A percentile compares a stretch with the other conserved stretches of the same genome.
phyloP scores from a whole-genome alignment of 192 early-diverging fungal species.

The Endogone sp. region DNA sequence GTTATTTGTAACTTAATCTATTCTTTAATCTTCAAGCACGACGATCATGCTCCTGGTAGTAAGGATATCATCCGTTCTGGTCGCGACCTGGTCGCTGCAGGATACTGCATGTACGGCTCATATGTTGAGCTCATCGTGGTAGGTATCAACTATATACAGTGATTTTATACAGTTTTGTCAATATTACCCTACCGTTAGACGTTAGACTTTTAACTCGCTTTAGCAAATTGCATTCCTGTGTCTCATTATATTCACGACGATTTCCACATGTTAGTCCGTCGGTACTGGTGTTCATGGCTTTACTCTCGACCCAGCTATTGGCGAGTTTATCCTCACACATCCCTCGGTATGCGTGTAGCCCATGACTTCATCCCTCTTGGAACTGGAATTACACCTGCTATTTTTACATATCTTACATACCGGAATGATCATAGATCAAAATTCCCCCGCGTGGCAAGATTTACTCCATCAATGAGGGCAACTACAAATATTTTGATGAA shows the following conservation, averaged over 20 bases:
- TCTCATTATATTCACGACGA: background rate
- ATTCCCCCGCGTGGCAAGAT: slow-evolving; percentile 86
- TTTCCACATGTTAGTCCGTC: slow-evolving; percentile 44
- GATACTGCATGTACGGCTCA: slow-evolving; percentile 98
- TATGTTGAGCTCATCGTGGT: slow-evolving; percentile 74
- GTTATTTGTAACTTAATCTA: background rate
- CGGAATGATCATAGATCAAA: slow-evolving; percentile 44
- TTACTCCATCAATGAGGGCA: slow-evolving; percentile 98
- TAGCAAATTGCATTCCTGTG: too few relatives aligned
- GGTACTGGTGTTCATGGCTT: slow-evolving; percentile 90
- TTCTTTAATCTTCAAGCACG: background rate
- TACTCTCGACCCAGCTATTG: slow-evolving; percentile 94
- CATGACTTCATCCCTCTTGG: slow-evolving; percentile 4
- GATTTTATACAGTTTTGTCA: too few relatives aligned
- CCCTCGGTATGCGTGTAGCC: slow-evolving; percentile 58
- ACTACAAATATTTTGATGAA: slow-evolving; percentile 86
- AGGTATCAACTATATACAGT: too few relatives aligned
- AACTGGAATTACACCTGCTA: background rate
- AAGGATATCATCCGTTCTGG: slow-evolving; percentile 88
- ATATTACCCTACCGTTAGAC: too few relatives aligned
- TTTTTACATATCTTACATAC: background rate
- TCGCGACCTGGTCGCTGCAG: slow-evolving; percentile 86
- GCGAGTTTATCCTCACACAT: slow-evolving; percentile 98
- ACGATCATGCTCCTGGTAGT: slow-evolving; percentile 32
- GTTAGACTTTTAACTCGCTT: too few relatives aligned